Base-by-base conservation (phyloP, 352 stramenopile species). In the Nothophytophthora sp. region DNA sequence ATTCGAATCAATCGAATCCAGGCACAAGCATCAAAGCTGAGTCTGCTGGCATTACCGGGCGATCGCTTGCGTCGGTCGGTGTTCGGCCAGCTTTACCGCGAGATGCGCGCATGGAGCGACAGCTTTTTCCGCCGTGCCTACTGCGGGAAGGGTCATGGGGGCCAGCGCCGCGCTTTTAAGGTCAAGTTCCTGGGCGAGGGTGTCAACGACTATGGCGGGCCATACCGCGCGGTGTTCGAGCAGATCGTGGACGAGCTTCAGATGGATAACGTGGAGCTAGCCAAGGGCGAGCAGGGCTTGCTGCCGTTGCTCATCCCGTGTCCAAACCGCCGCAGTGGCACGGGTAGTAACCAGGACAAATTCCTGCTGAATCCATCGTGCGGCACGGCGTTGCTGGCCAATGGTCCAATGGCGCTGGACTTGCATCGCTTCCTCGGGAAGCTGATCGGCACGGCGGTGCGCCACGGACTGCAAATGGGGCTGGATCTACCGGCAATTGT, bases 181-280 rank as follows among this genome's bases (percentile, higher is more conserved):
- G 96, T 99, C n/a, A 99, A 99, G 59, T 97, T 99, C 42, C 74
- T 99, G 35, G 96, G 96, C 46, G 97, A 99, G 70, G 96, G 97
- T 37, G 97, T 99, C 22, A 98, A 99, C 67, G 97, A 99, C 73
- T 98, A 99, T 50, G 98, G 96, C 47, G 97, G 97, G 3, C 97
- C 97, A 13, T 99, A 99, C 73, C 81, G 97, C 33, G 96, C 98
- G 19, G 90, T 98, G 3, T 99, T 99, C 63, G 96, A 98, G 58
- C 95, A 99, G 67, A 88, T 98, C 36, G 83, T 98, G 8, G 80
- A 96, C 35, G 96, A 99, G 68, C 64, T 99, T 23, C 86, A 97
- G 57, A 90, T 92, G 82, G 85, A 95, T 50, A 92, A 94, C 25
- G 77, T 95, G 7, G 86, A 95, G 43, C 40, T 95, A 12, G 72